These are phyloP conservation scores for Penicillium sp. DNA, from an alignment of 2,329 filamentous ascomycete genomes.

Conservation along the genomic window DNA sequence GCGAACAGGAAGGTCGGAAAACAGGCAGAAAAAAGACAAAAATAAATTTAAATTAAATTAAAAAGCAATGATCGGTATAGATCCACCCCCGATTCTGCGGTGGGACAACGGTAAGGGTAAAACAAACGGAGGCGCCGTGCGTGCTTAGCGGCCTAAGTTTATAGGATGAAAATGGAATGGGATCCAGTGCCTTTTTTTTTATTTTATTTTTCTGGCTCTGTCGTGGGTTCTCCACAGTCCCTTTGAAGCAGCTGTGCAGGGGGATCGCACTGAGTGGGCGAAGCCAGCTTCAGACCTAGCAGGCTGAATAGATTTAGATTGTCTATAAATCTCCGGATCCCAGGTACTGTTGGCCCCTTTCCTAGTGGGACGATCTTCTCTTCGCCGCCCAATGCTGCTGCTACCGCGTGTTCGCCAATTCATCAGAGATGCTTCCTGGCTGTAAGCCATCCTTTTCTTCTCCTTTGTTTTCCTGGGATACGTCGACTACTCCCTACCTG, in stretches of 20 bases:
- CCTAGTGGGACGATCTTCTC: constrained; percentile 12
- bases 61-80: neutral
- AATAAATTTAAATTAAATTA: no score
- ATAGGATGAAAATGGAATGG: neutral
- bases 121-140: constrained; percentile 9
- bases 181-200: constrained; percentile 8
- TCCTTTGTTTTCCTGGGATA: constrained; percentile 12
- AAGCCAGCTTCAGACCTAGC: neutral
- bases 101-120: constrained; percentile 12
- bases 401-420: neutral
- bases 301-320: constrained; percentile 3
- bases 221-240: constrained; percentile 15
- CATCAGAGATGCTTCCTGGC: constrained; percentile 19
- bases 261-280: neutral
- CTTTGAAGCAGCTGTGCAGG: constrained; percentile 7
- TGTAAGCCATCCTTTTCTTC: constrained; percentile 15
- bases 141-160: constrained; percentile 17
- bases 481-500: neutral
- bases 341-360: neutral
- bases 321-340: constrained; percentile 23
- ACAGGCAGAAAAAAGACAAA: neutral
- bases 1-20: neutral
- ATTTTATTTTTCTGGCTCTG: neutral
- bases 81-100: constrained; percentile 3
- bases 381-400: constrained; percentile 4